A percentile compares a stretch with the other conserved stretches of the same genome.
phyloP scores from a whole-genome alignment of 768 basidiomycete species.

The Mycena olivaceomarginata region DNA sequence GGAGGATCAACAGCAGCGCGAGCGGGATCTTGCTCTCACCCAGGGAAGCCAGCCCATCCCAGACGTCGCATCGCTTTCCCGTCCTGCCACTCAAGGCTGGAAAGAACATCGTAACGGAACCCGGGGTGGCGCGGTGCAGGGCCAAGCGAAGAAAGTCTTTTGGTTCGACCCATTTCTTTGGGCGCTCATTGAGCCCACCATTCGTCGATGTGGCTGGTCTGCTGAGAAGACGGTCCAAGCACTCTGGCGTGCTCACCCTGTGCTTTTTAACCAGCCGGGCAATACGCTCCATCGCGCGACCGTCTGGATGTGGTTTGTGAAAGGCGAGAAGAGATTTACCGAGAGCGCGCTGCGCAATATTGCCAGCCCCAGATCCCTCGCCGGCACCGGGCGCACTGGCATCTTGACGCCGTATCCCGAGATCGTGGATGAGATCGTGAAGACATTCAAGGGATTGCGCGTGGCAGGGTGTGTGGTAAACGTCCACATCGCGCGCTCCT shows the following conservation, averaged over 20 bases:
- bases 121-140: slow-evolving; percentile 13
- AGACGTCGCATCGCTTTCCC: slow-evolving; percentile 4
- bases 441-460: not conserved
- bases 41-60: not conserved
- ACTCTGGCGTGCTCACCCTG: slow-evolving; percentile 16
- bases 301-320: not conserved
- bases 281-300: slow-evolving; percentile 10
- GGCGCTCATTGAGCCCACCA: slow-evolving; percentile 23
- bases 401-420: slow-evolving; percentile 1
- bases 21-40: not conserved
- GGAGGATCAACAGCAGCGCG: too few relatives aligned
- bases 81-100: slow-evolving; percentile 14
- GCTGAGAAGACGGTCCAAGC: not conserved
- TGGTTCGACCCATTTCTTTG: slow-evolving; percentile 26
- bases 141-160: not conserved
- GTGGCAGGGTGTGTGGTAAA: not conserved
- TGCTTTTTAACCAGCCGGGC: slow-evolving; percentile 2
- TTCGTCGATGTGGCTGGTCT: slow-evolving; percentile 20
- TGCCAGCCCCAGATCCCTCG: too few relatives aligned
- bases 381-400: too few relatives aligned
- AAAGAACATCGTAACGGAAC: not conserved
- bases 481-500: not conserved
- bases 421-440: not conserved
- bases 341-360: too few relatives aligned
- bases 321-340: too few relatives aligned